Conservation (phyloP, 768 basidiomycete genomes). For the Xerocomus potaroensis region DNA sequence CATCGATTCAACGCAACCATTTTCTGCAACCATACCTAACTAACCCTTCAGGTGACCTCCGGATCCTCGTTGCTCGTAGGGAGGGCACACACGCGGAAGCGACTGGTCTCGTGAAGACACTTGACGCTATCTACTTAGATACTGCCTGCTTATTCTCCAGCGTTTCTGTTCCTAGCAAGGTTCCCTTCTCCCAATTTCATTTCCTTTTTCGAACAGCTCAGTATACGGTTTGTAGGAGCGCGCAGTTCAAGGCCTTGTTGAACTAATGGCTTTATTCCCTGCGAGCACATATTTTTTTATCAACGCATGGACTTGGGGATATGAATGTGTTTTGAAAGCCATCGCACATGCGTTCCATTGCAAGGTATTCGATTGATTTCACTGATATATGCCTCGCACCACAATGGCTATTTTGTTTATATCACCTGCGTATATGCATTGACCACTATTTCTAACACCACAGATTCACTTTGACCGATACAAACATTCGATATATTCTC, state of each 20-base stretch:
- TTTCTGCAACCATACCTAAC: constrained; percentile 69
- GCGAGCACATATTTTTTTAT: constrained; percentile 73
- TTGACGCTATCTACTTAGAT: constrained; percentile 82
- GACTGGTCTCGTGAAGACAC: constrained; percentile 37
- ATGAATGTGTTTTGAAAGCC: constrained; percentile 84
- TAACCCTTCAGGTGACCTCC: constrained; percentile 19
- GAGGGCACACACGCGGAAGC: constrained; percentile 22
- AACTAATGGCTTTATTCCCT: constrained; percentile 68
- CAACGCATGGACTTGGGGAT: constrained; percentile 95
- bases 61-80: constrained; percentile 23
- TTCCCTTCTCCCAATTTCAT: constrained; percentile 11
- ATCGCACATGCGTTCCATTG: constrained; percentile 63
- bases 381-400: not conserved
- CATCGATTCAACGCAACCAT: constrained; percentile 63
- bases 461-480: constrained; percentile 92
- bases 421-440: constrained; percentile 5
- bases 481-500: constrained; percentile 65
- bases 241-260: constrained; percentile 62
- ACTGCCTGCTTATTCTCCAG: constrained; percentile 63
- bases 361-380: constrained; percentile 37
- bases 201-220: not conserved
- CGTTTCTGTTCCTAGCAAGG: constrained; percentile 58
- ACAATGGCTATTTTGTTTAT: not conserved
- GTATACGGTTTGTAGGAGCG: constrained; percentile 43
- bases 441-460: constrained; percentile 2